Evolutionary conservation across 805 yeast genomes (phyloP).

Genomic region (Millerago galiae): DNA sequence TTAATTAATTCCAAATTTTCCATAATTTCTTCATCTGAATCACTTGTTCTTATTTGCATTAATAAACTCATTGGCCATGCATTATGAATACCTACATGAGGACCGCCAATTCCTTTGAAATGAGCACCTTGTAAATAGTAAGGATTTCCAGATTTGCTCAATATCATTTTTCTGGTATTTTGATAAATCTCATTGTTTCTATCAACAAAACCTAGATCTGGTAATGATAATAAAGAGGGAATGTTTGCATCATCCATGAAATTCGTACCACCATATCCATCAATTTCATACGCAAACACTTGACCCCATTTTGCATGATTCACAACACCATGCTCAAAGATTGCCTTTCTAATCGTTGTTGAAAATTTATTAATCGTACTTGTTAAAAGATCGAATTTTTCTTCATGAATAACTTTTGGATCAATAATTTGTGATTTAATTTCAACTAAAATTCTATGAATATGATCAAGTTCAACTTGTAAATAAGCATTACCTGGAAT

Average conservation of each 20-base stretch:
- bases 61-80: conserved; percentile 94
- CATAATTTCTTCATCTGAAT: conserved; percentile 62
- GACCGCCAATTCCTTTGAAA: conserved; percentile 84
- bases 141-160: conserved; percentile 68
- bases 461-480: conserved; percentile 50
- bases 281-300: conserved; percentile 85
- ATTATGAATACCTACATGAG: conserved; percentile 72
- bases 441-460: conserved; percentile 24
- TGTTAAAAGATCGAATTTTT: conserved; percentile 10
- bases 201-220: conserved; percentile 64
- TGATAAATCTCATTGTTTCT: conserved; percentile 54
- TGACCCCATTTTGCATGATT: conserved; percentile 64
- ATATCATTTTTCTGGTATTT: conserved; percentile 73
- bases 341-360: conserved; percentile 42
- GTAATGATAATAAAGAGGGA: conserved; percentile 75
- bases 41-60: conserved; percentile 66
- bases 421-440: conserved; percentile 8
- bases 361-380: conserved; percentile 32
- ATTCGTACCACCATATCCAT: conserved; percentile 70
- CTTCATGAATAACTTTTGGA: conserved; percentile 26
- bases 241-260: conserved; percentile 90
- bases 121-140: conserved; percentile 57
- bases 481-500: conserved; percentile 83
- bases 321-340: conserved; percentile 57
- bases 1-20: conserved; percentile 43